Conservation (phyloP, 768 basidiomycete species). For the Roridomyces roridus region DNA sequence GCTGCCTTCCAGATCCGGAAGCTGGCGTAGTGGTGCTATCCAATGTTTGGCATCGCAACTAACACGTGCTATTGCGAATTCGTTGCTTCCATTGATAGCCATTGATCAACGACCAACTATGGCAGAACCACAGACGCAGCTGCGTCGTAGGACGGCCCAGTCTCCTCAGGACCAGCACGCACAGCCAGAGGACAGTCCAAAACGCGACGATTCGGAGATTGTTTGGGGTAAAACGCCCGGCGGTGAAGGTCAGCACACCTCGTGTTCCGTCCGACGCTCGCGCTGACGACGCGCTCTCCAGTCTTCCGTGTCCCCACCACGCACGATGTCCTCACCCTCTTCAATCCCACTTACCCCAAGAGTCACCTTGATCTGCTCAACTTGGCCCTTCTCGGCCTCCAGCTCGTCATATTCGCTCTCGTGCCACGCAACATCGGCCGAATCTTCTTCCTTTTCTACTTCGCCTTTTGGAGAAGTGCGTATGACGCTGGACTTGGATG, state of each 20-base stretch:
- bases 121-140: constrained; percentile 13
- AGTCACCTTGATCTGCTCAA: constrained; percentile 90
- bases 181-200: background rate
- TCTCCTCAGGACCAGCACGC: background rate
- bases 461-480: constrained; percentile 89
- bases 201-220: constrained; percentile 51
- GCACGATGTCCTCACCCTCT: constrained; percentile 87
- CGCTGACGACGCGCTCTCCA: constrained; percentile 37
- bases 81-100: no score
- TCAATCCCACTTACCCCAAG: constrained; percentile 83
- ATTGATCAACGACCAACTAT: no score
- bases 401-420: constrained; percentile 73
- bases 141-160: constrained; percentile 8
- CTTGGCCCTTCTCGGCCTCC: constrained; percentile 76
- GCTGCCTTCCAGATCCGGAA: no score
- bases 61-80: no score
- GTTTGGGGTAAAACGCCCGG: constrained; percentile 90
- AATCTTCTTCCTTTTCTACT: constrained; percentile 86
- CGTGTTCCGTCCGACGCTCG: constrained; percentile 5
- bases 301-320: constrained; percentile 95
- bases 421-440: constrained; percentile 63
- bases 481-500: constrained; percentile 95
- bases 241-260: constrained; percentile 66
- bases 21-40: no score
- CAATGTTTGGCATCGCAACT: no score